Evolutionary conservation across 2,329 filamentous ascomycete genomes (phyloP), one percentile per base, ranked within the genome.

Genomic region (Ophiostoma montium): DNA sequence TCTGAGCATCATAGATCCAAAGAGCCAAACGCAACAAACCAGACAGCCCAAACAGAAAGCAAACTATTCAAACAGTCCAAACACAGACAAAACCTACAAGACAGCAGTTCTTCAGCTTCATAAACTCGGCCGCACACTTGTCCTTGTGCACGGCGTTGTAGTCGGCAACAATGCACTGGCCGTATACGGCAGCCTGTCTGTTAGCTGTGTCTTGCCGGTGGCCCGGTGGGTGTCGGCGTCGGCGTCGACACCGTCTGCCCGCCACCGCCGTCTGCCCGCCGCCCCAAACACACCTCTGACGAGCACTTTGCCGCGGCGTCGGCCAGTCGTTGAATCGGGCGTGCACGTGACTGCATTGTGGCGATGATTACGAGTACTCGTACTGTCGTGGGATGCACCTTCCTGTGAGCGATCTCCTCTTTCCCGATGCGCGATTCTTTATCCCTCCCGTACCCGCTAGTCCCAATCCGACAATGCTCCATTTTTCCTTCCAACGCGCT

Each of bases 81-180:
- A 38, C n/a, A 49, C 7, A 16, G 5, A 16, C 33, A 35, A 35
- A n/a, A 35, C 75, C 59, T 71, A 95, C 89, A 60, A 94, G 60
- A 61, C 87, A 94, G 62, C 90, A 96, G 56, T 94, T 74, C 63
- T 94, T 95, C 45, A 96, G 64, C 56, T 70, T 79, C 65, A 92
- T 70, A 57, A 98, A 96, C 61, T 95, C 88, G 51, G 78, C 79
- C 5, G 74, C 72, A 61, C 92, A 98, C 71, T 92, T 92, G 61
- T 95, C 86, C 62, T 94, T 94, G 58, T 88, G 77, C 3, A 95
- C 78, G 4, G 87, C 78, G 61, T 90, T 90, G 67, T 94, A 96
- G 61, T 96, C 90, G 35, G 79, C 78, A 46, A 90, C 76, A 55
- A 98, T 81, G 63, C 92, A 98, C 70, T 88, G 89, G 56, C 90